Percentiles rank a stretch among this genome's conserved stretches.
Evolutionary conservation across 331 rosid species (phyloP).

Genomic region (Telfairia occidentalis): DNA sequence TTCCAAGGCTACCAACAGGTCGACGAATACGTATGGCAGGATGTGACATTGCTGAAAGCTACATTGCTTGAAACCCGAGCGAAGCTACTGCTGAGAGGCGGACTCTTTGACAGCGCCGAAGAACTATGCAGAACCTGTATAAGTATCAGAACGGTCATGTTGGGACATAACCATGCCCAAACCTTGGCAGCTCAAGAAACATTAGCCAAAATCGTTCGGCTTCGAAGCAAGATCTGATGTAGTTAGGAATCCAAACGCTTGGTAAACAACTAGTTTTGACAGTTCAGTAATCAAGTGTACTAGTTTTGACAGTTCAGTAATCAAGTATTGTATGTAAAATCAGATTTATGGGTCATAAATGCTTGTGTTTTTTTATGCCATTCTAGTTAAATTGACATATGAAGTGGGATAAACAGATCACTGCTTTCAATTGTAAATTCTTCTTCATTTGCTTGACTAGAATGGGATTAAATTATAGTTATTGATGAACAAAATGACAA

Average conservation of each 20-base stretch:
- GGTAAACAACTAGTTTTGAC: constrained; percentile 9
- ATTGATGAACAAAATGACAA: background rate
- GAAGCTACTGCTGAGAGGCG: constrained; percentile 64
- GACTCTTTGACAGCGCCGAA: constrained; percentile 59
- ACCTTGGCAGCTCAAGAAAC: constrained; percentile 88
- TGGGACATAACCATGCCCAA: constrained; percentile 66
- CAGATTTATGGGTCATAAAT: constrained; percentile 7
- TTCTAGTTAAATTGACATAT: background rate
- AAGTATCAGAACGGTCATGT: constrained; percentile 83
- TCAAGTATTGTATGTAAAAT: constrained; percentile 1
- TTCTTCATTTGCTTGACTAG: background rate
- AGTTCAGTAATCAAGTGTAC: background rate
- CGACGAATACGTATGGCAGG: constrained; percentile 88
- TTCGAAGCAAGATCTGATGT: constrained; percentile 55
- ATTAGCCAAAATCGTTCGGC: constrained; percentile 60
- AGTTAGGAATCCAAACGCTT: background rate
- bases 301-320: background rate
- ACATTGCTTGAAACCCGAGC: constrained; percentile 82
- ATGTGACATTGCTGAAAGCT: constrained; percentile 79
- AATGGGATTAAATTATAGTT: background rate
- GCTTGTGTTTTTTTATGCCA: background rate
- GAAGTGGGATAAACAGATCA: background rate
- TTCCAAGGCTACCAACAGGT: constrained; percentile 45
- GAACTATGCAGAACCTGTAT: constrained; percentile 78
- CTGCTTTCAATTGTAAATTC: background rate